Conservation (phyloP, 1,284 basidiomycete species). For the Ceraceosorus guamensis region DNA sequence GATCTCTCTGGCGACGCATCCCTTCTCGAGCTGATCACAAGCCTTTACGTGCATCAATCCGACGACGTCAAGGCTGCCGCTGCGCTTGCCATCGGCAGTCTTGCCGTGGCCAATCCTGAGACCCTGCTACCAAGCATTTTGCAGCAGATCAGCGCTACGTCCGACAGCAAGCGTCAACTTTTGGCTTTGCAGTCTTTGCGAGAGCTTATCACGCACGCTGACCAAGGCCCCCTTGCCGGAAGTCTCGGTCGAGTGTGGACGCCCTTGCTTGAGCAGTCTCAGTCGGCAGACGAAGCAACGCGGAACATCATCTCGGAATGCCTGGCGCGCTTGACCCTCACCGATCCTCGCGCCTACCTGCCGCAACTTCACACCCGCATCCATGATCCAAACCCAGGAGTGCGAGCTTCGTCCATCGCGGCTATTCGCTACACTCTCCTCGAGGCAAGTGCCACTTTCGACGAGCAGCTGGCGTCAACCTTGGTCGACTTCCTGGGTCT, state of each 20-base stretch:
- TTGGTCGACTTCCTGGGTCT: slow-evolving; percentile 83
- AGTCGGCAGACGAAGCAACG: slow-evolving; percentile 69
- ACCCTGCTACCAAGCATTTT: slow-evolving; percentile 79
- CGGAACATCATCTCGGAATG: slow-evolving; percentile 93
- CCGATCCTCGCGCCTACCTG: slow-evolving; percentile 81
- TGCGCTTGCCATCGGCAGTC: slow-evolving; percentile 62
- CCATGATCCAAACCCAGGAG: slow-evolving; percentile 50
- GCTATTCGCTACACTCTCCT: slow-evolving; percentile 93
- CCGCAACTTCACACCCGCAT: slow-evolving; percentile 58
- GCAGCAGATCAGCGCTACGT: slow-evolving; percentile 61
- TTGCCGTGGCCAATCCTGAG: slow-evolving; percentile 81
- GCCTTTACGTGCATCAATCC: slow-evolving; percentile 18
- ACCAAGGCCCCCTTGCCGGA: slow-evolving; percentile 69
- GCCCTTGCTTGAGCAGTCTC: slow-evolving; percentile 53
- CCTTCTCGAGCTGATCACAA: slow-evolving; percentile 24
- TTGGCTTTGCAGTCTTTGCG: slow-evolving; percentile 85
- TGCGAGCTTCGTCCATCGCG: slow-evolving; percentile 78
- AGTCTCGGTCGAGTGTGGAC: slow-evolving; percentile 83
- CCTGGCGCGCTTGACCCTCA: slow-evolving; percentile 85
- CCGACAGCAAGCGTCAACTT: slow-evolving; percentile 43
- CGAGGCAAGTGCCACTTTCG: slow-evolving; percentile 72
- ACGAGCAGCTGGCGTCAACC: slow-evolving; percentile 75
- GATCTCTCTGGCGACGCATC: slow-evolving; percentile 21
- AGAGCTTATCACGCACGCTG: slow-evolving; percentile 88
- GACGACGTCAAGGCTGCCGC: slow-evolving; percentile 38